Evolutionary conservation across 2,329 filamentous ascomycete genomes (phyloP).

Genomic region (Diaporthe caulivora): DNA sequence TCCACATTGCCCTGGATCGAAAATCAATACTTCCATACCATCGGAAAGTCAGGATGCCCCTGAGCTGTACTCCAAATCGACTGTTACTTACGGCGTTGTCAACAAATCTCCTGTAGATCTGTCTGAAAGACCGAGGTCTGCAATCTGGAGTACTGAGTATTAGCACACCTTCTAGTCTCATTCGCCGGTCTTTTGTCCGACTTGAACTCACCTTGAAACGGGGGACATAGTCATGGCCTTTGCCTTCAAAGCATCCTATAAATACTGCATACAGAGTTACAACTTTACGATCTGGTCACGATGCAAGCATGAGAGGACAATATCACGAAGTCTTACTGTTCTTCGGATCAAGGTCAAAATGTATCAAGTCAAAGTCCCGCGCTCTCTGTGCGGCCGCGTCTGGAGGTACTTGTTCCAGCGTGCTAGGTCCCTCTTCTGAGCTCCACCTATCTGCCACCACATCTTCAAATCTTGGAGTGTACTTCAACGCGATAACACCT

Average conservation of each 20-base stretch:
- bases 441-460: background rate
- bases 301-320: background rate
- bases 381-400: background rate
- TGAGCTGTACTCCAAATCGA: background rate
- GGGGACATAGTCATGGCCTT: background rate
- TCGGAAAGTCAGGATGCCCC: fast-evolving
- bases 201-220: background rate
- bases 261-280: background rate
- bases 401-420: background rate
- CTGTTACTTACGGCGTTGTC: background rate
- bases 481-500: background rate
- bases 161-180: background rate
- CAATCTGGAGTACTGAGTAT: background rate
- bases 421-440: background rate
- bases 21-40: background rate
- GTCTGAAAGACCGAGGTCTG: conserved; percentile 10
- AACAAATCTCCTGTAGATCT: background rate
- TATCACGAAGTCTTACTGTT: background rate
- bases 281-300: no score
- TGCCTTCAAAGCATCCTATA: background rate
- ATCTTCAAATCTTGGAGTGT: background rate
- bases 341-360: conserved; percentile 21
- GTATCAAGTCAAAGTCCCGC: conserved; percentile 2
- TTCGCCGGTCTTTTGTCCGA: background rate
- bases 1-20: background rate